These are phyloP conservation scores for Heliamphora pulchella DNA, from an alignment of 179 eudicot genomes.

Conservation along the genomic window DNA sequence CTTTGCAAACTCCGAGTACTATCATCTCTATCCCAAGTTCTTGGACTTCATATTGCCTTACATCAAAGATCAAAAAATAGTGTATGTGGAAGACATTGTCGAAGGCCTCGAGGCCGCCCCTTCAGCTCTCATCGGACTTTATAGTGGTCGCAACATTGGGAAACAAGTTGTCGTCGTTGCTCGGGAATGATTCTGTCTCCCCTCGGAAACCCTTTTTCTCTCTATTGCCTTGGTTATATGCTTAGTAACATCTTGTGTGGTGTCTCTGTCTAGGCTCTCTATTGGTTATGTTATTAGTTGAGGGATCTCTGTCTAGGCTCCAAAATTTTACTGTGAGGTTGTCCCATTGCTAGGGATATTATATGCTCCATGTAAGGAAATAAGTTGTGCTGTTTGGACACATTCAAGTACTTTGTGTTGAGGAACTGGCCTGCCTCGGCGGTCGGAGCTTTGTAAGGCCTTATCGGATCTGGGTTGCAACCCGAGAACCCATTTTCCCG, in stretches of 20 bases:
- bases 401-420: too few relatives aligned
- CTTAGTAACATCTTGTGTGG: neutral
- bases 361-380: too few relatives aligned
- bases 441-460: too few relatives aligned
- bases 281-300: too few relatives aligned
- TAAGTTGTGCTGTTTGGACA: too few relatives aligned
- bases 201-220: neutral
- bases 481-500: too few relatives aligned
- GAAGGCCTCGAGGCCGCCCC: constrained; percentile 28
- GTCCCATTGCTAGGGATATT: too few relatives aligned
- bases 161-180: constrained; percentile 23
- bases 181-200: constrained; percentile 4
- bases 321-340: too few relatives aligned
- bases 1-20: constrained; percentile 10
- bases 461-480: too few relatives aligned
- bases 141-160: constrained; percentile 21
- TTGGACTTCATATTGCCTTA: constrained; percentile 15
- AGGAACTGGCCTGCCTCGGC: too few relatives aligned
- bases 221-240: neutral
- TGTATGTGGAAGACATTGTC: constrained; percentile 19
- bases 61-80: constrained; percentile 17
- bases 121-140: constrained; percentile 20
- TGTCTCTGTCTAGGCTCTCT: neutral
- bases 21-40: constrained; percentile 16
- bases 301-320: too few relatives aligned